These are phyloP conservation scores for Kwoniella europaea DNA, from an alignment of 768 basidiomycete genomes.

Conservation along the genomic window DNA sequence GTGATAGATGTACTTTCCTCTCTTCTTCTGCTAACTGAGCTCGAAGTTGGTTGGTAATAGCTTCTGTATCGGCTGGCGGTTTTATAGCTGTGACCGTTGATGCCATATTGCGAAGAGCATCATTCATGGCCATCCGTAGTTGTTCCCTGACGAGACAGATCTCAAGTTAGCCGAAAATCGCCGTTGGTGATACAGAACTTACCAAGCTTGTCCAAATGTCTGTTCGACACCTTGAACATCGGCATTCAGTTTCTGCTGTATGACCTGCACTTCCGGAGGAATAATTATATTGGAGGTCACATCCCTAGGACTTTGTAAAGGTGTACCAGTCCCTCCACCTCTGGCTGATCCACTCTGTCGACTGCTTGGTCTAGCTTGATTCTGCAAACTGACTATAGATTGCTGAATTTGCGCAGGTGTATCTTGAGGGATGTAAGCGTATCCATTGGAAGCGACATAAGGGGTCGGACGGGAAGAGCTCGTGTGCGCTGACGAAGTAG, in stretches of 20 bases:
- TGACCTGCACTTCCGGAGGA: neutral
- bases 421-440: neutral
- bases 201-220: slow-evolving; percentile 4
- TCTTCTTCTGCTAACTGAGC: neutral
- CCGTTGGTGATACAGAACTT: neutral
- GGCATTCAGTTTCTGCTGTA: neutral
- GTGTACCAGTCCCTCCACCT: neutral
- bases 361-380: slow-evolving; percentile 5
- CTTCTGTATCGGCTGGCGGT: neutral
- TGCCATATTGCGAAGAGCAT: slow-evolving; percentile 1
- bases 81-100: neutral
- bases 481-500: neutral
- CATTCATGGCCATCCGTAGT: neutral
- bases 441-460: neutral
- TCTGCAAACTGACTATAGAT: neutral
- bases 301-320: neutral
- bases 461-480: neutral
- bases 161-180: no score
- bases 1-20: neutral
- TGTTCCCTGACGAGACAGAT: slow-evolving; percentile 1
- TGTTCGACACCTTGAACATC: slow-evolving; percentile 2
- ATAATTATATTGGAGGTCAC: no score
- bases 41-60: neutral
- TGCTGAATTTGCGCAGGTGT: neutral
- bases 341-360: neutral